Evolutionary conservation across 495 filamentous ascomycete genomes (phyloP).

Genomic region (Rhizodiscina lignyota): DNA sequence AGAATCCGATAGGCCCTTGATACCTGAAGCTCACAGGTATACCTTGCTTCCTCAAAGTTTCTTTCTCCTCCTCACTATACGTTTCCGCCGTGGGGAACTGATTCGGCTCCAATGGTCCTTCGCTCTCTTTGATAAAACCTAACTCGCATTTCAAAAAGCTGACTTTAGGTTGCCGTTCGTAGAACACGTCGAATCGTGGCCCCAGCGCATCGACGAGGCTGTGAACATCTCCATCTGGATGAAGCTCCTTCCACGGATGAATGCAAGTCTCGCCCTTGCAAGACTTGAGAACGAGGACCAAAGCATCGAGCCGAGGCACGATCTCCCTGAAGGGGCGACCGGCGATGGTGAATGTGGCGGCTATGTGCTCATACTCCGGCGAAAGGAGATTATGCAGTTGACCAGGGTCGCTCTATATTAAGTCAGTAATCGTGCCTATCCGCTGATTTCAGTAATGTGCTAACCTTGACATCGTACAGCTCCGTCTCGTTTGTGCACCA

Average conservation of each 20-base stretch:
- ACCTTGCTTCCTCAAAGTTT: too few relatives aligned
- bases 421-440: neutral
- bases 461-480: slow-evolving; percentile 15
- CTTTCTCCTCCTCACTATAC: neutral
- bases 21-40: neutral
- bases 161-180: slow-evolving; percentile 31
- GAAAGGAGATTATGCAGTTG: slow-evolving; percentile 17
- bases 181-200: slow-evolving; percentile 37
- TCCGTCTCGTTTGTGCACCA: slow-evolving; percentile 18
- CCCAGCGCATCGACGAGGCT: slow-evolving; percentile 26
- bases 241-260: slow-evolving; percentile 16
- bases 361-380: neutral
- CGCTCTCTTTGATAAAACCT: slow-evolving; percentile 42
- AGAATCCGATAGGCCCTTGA: neutral
- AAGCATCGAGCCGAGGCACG: slow-evolving; percentile 14
- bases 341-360: neutral
- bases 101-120: slow-evolving; percentile 27
- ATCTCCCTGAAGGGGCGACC: slow-evolving; percentile 7
- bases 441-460: neutral
- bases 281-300: slow-evolving; percentile 20
- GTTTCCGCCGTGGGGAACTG: neutral
- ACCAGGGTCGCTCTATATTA: slow-evolving; percentile 13
- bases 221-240: slow-evolving; percentile 15
- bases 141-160: slow-evolving; percentile 39
- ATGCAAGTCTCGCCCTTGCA: slow-evolving; percentile 16